These are phyloP conservation scores for Didymellaceae sp. DNA, from an alignment of 2,329 filamentous ascomycete species.

Conservation along the genomic window DNA sequence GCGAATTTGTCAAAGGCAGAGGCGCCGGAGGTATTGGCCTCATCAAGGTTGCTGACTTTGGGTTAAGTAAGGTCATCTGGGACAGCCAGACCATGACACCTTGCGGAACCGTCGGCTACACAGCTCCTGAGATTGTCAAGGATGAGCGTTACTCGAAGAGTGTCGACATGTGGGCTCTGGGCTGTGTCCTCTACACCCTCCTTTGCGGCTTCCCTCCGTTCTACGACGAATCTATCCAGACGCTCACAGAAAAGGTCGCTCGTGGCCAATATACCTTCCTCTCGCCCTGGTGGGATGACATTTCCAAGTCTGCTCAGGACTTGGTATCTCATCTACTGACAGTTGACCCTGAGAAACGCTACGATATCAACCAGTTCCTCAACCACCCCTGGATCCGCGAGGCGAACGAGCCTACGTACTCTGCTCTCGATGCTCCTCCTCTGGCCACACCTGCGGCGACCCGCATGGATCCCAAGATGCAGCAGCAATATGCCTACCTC, in stretches of 20 bases:
- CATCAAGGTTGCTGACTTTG: slow-evolving; percentile 98
- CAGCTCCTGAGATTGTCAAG: slow-evolving; percentile 97
- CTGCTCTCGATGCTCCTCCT: slow-evolving; percentile 72
- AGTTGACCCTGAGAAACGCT: slow-evolving; percentile 93
- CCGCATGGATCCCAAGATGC: slow-evolving; percentile 64
- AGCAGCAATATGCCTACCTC: slow-evolving; percentile 61
- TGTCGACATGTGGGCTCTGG: slow-evolving; percentile 98
- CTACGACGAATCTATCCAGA: slow-evolving; percentile 97
- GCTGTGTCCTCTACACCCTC: slow-evolving; percentile 94
- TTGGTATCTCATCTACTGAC: slow-evolving; percentile 91
- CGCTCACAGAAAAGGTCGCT: slow-evolving; percentile 96
- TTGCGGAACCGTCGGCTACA: slow-evolving; percentile 98
- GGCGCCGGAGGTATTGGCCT: slow-evolving; percentile 89
- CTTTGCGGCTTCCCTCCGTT: slow-evolving; percentile 98
- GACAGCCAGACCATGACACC: slow-evolving; percentile 98
- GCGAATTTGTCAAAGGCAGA: slow-evolving; percentile 82
- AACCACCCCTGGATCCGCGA: slow-evolving; percentile 91
- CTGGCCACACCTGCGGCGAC: slow-evolving; percentile 69
- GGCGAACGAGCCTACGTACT: slow-evolving; percentile 70
- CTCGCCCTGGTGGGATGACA: slow-evolving; percentile 99
- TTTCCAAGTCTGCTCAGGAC: slow-evolving; percentile 92
- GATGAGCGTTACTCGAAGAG: slow-evolving; percentile 98
- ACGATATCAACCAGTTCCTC: slow-evolving; percentile 90
- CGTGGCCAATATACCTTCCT: slow-evolving; percentile 96
- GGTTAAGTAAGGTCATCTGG: slow-evolving; percentile 97